Base-by-base conservation (phyloP, 176 grass and related monocot species). In the Ensete ventricosum region DNA sequence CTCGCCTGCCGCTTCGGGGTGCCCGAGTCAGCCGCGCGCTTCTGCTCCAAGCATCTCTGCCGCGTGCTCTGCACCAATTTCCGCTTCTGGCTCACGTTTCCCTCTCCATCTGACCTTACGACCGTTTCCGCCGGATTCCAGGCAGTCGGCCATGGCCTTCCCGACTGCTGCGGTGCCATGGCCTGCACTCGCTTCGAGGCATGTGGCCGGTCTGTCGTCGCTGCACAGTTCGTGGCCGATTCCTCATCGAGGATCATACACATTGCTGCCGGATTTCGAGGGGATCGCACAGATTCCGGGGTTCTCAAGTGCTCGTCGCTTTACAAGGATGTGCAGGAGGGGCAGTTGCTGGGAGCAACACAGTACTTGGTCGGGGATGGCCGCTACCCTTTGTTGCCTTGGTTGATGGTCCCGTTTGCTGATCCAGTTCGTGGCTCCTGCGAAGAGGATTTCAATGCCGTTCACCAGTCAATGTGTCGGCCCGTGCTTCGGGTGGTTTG, bases 31-130 rank as follows among this genome's bases (percentile, higher is more conserved):
- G 85, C 88, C 4, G 82, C 85, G 21, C 82, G 91, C 67, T 81
- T 86, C 85, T 88, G 81, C 1, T 81, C 87, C 55, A 77, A 77
- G 1, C 90, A 81, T 68, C 84, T 93, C 77, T 83, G 90, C 77
- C 90, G 87, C 52, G 87, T 90, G 12, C 82, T 94, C 74, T 87
- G 88, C 72, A 88, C 91, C n/a, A 94, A 90, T 63, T 90, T 90
- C 80, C 85, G 82, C 11, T 94, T 94, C 82, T 94, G 88, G 88
- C 82, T 90, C 75, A 80, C 88, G 19, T 94, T 94, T 82, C 91
- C 87, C 66, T 72, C 82, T 11, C 53, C 74, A 0, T 14, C 9
- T 29, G 75, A 55, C 71, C 57, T 77, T 59, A 2, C 60, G 13
- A 49, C 66, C 6, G 24, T 84, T 63, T 53, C 82, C 43, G 62